Conservation (phyloP, 805 yeast species). For the Wickerhamomyces bovis region DNA sequence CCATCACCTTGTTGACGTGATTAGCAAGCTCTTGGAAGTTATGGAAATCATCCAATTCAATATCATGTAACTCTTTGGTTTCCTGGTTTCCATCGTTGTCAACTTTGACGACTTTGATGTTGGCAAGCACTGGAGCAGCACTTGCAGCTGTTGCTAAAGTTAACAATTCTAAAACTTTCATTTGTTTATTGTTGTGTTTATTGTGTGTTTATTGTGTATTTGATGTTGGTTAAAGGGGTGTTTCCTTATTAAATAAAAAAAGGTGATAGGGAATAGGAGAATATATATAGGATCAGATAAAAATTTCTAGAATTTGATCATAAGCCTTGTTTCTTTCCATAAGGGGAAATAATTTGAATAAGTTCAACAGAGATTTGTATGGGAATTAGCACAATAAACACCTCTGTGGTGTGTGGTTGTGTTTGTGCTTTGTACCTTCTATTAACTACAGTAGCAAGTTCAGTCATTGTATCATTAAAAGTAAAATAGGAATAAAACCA, state of each 20-base stretch:
- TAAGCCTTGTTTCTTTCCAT: too few species aligned
- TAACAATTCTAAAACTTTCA: constrained; percentile 17
- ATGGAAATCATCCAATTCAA: constrained; percentile 16
- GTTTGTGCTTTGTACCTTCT: too few species aligned
- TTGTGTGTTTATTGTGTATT: constrained; percentile 19
- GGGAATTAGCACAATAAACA: too few species aligned
- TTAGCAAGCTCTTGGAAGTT: constrained; percentile 5
- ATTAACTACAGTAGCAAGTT: too few species aligned
- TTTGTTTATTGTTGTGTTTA: neutral
- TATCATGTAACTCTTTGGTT: constrained; percentile 9
- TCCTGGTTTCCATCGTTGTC: constrained; percentile 11
- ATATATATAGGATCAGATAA: too few species aligned
- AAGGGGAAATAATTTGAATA: too few species aligned
- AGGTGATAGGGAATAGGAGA: too few species aligned
- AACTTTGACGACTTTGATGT: constrained; percentile 12
- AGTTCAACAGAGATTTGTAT: too few species aligned
- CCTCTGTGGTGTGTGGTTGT: too few species aligned
- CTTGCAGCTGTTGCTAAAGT: constrained; percentile 15
- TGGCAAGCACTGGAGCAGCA: constrained; percentile 13
- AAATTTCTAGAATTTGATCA: too few species aligned
- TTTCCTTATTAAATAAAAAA: too few species aligned
- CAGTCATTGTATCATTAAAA: neutral
- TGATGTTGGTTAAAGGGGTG: too few species aligned
- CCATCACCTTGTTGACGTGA: neutral
- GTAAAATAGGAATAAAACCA: neutral